A percentile compares a stretch with the other conserved stretches of the same genome.
Evolutionary conservation across 1,139 yeast species (phyloP).

Genomic region (Lodderomyces margitis): DNA sequence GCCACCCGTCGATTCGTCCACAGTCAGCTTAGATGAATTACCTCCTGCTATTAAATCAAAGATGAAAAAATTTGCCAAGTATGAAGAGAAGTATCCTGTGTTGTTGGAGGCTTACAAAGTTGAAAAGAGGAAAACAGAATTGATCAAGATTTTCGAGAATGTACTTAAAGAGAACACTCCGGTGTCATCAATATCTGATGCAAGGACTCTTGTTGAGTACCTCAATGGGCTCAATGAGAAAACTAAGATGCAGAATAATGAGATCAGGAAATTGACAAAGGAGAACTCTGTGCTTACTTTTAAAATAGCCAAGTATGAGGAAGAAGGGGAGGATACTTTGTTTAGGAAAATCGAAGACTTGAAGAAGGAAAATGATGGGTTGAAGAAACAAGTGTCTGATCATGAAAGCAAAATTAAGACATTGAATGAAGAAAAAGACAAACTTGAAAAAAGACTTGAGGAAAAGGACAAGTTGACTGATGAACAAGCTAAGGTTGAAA

Average conservation of each 20-base stretch:
- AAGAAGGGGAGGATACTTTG: slow-evolving; percentile 15
- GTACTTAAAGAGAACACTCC: slow-evolving; percentile 82
- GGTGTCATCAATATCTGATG: slow-evolving; percentile 68
- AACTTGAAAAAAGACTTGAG: neutral
- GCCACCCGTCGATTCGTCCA: slow-evolving; percentile 22
- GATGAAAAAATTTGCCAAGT: slow-evolving; percentile 75
- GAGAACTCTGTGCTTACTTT: slow-evolving; percentile 25
- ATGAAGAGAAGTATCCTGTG: slow-evolving; percentile 85
- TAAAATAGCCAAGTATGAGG: slow-evolving; percentile 16
- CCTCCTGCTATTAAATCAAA: slow-evolving; percentile 59
- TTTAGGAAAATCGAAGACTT: slow-evolving; percentile 15
- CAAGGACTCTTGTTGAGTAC: slow-evolving; percentile 66
- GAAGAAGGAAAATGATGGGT: slow-evolving; percentile 11
- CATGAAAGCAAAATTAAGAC: slow-evolving; percentile 1
- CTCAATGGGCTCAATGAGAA: slow-evolving; percentile 63
- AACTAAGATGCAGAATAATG: slow-evolving; percentile 55
- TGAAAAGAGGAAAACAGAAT: slow-evolving; percentile 68
- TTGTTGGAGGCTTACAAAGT: slow-evolving; percentile 79
- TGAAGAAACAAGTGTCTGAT: neutral
- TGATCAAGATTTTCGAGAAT: slow-evolving; percentile 65
- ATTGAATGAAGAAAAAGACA: neutral
- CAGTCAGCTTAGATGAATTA: slow-evolving; percentile 30
- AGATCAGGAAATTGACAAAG: slow-evolving; percentile 35
- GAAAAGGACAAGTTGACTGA: neutral
- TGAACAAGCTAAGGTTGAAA: slow-evolving; percentile 3